phyloP scores from a whole-genome alignment of 1,139 yeast species.

The Zygoascus hellenicus region DNA sequence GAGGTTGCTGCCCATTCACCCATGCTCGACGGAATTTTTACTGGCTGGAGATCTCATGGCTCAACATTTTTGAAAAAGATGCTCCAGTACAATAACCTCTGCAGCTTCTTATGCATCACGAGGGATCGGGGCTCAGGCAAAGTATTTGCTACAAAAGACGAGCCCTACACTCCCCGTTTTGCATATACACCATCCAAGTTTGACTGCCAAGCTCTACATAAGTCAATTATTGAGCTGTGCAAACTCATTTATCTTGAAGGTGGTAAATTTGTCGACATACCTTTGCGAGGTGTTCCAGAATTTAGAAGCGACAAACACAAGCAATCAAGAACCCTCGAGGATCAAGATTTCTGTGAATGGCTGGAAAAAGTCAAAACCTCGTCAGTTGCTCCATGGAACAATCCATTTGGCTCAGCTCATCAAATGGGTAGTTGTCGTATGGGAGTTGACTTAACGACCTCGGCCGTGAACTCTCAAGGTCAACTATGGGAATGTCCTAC shows the following conservation, averaged over 20 bases:
- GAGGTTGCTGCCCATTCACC: constrained; percentile 51
- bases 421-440: constrained; percentile 58
- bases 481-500: constrained; percentile 49
- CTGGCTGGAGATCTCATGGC: constrained; percentile 44
- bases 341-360: constrained; percentile 47
- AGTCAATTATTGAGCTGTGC: constrained; percentile 41
- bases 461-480: constrained; percentile 48
- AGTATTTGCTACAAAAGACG: constrained; percentile 36
- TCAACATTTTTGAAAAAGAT: constrained; percentile 34
- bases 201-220: constrained; percentile 42
- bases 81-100: constrained; percentile 39
- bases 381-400: constrained; percentile 34
- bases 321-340: constrained; percentile 40
- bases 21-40: constrained; percentile 35
- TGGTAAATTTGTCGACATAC: constrained; percentile 42
- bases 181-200: constrained; percentile 42
- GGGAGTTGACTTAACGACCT: constrained; percentile 43
- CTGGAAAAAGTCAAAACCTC: constrained; percentile 32
- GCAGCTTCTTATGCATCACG: constrained; percentile 44
- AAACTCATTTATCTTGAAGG: constrained; percentile 50
- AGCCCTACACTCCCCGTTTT: constrained; percentile 38
- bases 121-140: constrained; percentile 45
- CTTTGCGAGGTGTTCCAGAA: constrained; percentile 38
- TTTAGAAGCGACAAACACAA: constrained; percentile 42
- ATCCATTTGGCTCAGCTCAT: constrained; percentile 50